Conservation (phyloP, 108 stramenopile genomes). For the Skeletonema tropicum region DNA sequence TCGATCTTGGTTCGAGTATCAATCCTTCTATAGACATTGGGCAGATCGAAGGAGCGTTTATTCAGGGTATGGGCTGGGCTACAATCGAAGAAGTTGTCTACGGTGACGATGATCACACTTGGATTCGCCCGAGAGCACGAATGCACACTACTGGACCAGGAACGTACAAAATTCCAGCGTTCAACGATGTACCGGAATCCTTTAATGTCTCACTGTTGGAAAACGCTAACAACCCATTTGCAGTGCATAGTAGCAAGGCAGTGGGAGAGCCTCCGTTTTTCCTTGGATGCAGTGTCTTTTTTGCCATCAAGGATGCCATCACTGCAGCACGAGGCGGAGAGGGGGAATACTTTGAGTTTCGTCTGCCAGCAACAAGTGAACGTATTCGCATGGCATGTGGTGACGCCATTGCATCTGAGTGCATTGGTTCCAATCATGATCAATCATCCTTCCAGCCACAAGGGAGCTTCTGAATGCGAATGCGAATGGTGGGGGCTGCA, state of each 20-base stretch:
- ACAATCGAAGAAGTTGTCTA: conserved; percentile 94
- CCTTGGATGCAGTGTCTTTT: conserved; percentile 87
- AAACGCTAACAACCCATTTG: conserved; percentile 87
- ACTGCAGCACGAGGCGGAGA: conserved; percentile 59
- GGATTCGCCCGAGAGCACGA: conserved; percentile 84
- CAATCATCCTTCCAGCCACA: conserved; percentile 37
- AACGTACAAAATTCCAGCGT: conserved; percentile 96
- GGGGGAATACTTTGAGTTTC: conserved; percentile 77
- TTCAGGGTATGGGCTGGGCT: conserved; percentile 96
- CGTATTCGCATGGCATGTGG: conserved; percentile 76
- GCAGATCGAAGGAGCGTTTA: conserved; percentile 96
- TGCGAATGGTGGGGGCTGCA: background rate
- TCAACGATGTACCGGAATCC: conserved; percentile 92
- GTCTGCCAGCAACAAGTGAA: conserved; percentile 89
- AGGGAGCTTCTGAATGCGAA: conserved; percentile 33
- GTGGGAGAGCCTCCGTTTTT: conserved; percentile 97
- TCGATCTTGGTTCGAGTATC: conserved; percentile 91
- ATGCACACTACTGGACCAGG: conserved; percentile 93
- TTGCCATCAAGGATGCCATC: conserved; percentile 94
- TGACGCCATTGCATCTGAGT: conserved; percentile 63
- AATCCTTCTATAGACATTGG: conserved; percentile 97
- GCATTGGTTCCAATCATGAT: conserved; percentile 32
- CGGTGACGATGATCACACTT: conserved; percentile 92
- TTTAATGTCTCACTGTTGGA: conserved; percentile 90
- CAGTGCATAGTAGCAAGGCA: conserved; percentile 94